Conservation (phyloP, 306 rosid species). For the Castanea sativa region DNA sequence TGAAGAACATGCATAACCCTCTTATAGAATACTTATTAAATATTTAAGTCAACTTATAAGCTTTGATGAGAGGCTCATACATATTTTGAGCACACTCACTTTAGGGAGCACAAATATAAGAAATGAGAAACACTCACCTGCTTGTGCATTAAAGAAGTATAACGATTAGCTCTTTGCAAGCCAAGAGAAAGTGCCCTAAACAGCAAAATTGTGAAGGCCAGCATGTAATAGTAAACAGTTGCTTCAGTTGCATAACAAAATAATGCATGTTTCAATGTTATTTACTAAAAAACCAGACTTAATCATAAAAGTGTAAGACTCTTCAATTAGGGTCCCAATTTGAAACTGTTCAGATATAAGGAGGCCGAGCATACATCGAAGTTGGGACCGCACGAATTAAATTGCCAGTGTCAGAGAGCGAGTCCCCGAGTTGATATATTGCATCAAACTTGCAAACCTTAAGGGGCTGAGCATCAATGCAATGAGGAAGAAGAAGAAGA, state of each 20-base stretch:
- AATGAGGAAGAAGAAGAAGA: neutral
- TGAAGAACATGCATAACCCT: conserved; percentile 2
- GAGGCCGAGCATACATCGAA: neutral
- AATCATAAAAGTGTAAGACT: neutral
- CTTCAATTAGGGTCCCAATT: neutral
- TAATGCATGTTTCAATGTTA: neutral
- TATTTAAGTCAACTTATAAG: conserved; percentile 2
- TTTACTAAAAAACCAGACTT: neutral
- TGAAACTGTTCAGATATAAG: neutral
- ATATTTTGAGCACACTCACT: neutral
- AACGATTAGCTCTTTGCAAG: neutral
- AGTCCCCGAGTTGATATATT: conserved; percentile 17
- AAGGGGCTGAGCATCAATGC: neutral
- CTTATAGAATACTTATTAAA: neutral
- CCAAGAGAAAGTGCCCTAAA: neutral
- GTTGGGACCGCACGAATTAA: neutral
- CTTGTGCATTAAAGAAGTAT: neutral
- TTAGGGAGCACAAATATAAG: neutral
- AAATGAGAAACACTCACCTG: neutral
- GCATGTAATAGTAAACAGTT: no score
- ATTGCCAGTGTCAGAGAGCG: conserved; percentile 8
- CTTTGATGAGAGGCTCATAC: neutral
- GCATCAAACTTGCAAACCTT: neutral
- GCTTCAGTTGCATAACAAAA: neutral
- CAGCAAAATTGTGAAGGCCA: neutral